Base-by-base conservation (phyloP, 768 basidiomycete species). In the Kwoniella sp. region DNA sequence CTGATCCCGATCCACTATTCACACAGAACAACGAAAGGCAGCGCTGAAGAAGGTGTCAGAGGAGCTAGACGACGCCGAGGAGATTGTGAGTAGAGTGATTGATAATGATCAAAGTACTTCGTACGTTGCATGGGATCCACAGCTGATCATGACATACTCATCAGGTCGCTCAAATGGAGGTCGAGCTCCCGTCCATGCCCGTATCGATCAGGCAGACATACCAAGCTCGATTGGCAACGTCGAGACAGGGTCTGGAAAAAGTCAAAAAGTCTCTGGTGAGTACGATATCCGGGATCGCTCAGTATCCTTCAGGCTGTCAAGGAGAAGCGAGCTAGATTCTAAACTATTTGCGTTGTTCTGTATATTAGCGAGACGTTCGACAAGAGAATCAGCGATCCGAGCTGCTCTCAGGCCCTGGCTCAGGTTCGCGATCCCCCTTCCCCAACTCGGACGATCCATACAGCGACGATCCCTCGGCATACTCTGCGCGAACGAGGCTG, bases 91-190 rank as follows among this genome's bases (percentile, higher is more conserved):
- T 75, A 11, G 34, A n/a, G n/a, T n/a, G n/a, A n/a, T n/a, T n/a
- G n/a, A n/a, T n/a, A n/a, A 45, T 17, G 41, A 11, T 34, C 34
- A 34, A 34, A 50, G 4, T n/a, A 7, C 47, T 7, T 4, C 47
- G 17, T n/a, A 4, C 47, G 47, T 7, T 50, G 17, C 20, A 50
- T 20, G 5, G 20, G 23, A 7, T 20, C 7, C 47, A 20, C 47
- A 50, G 20, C 5, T 50, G 47, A 50, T 20, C 17, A 7, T 25
- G 47, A 7, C 11, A 50, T 15, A 50, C n/a, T 11, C 31, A n/a
- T 29, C 71, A 98, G 95, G 86, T 97, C 70, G 93, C 93, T 53
- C 96, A 99, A 86, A 96, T 99, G 95, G 95, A 97, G 83, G 90
- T 99, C 63, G 96, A 99, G 83, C 89, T 95, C 7, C 93, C 93